Evolutionary conservation across 371 early-diverging fungal species (phyloP).

Genomic region (Mortierella sp.): DNA sequence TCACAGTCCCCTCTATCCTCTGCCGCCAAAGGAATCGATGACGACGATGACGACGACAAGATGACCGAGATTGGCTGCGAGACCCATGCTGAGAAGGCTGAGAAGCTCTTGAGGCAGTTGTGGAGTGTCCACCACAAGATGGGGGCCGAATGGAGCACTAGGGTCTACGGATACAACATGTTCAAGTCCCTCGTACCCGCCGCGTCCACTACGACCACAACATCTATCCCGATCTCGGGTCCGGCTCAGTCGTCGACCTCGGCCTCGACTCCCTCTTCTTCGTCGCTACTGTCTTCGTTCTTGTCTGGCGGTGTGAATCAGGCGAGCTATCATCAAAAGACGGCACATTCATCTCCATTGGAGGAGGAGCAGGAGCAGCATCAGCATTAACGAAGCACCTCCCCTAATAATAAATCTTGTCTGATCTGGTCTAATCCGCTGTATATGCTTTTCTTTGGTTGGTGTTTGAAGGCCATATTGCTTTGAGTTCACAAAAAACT

Average conservation of each 20-base stretch:
- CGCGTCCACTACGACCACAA: neutral
- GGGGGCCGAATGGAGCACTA: constrained; percentile 39
- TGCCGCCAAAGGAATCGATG: neutral
- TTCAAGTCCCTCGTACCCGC: constrained; percentile 24
- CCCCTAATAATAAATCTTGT: neutral
- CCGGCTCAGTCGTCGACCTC: neutral
- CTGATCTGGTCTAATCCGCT: neutral
- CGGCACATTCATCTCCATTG: neutral
- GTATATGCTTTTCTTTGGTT: neutral
- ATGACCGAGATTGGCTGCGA: neutral
- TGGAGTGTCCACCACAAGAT: constrained; percentile 33
- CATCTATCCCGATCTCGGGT: neutral
- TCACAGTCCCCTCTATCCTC: neutral
- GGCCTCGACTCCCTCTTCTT: neutral
- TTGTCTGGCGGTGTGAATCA: constrained; percentile 1
- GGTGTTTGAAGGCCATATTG: too few relatives aligned
- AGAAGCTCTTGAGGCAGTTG: constrained; percentile 30
- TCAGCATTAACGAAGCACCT: neutral
- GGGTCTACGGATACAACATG: constrained; percentile 44
- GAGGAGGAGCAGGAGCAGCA: constrained; percentile 4
- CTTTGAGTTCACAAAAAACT: too few relatives aligned
- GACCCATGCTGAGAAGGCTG: constrained; percentile 20
- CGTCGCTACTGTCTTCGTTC: constrained; percentile 8
- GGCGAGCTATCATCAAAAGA: constrained; percentile 10
- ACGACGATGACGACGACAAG: neutral